A percentile compares a stretch with the other conserved stretches of the same genome.
phyloP scores from a whole-genome alignment of 2,329 filamentous ascomycete species.

The Nothopassalora personata region DNA sequence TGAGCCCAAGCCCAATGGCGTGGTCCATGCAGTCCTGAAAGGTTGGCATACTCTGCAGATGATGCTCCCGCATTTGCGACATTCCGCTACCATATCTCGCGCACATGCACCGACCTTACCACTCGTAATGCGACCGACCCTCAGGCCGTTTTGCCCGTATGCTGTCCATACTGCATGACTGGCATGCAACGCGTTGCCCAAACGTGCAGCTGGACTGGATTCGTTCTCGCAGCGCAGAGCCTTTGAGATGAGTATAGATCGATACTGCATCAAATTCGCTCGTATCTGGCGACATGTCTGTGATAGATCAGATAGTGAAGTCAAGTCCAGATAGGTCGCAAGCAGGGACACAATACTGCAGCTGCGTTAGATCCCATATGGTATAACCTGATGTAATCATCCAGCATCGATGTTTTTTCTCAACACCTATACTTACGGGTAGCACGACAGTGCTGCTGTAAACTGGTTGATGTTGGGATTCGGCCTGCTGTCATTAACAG shows the following conservation, averaged over 20 bases:
- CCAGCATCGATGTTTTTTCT: not conserved
- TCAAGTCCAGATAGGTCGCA: slow-evolving; percentile 74
- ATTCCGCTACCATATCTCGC: slow-evolving; percentile 78
- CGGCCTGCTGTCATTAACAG: slow-evolving; percentile 30
- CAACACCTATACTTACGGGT: slow-evolving; percentile 52
- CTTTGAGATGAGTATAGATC: slow-evolving; percentile 63
- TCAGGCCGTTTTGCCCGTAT: slow-evolving; percentile 25
- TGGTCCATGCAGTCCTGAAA: not conserved
- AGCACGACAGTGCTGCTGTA: slow-evolving; percentile 60
- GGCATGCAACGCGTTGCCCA: slow-evolving; percentile 36
- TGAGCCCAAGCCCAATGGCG: slow-evolving; percentile 4
- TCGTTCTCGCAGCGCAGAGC: slow-evolving; percentile 80
- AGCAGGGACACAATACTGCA: slow-evolving; percentile 70
- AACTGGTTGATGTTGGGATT: slow-evolving; percentile 56
- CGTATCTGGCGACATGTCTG: slow-evolving; percentile 76
- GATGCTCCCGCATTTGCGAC: slow-evolving; percentile 68
- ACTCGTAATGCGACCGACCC: slow-evolving; percentile 43
- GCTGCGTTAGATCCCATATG: slow-evolving; percentile 6
- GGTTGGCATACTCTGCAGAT: slow-evolving; percentile 66
- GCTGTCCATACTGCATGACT: slow-evolving; percentile 26
- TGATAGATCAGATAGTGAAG: slow-evolving; percentile 77
- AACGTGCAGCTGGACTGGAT: slow-evolving; percentile 49
- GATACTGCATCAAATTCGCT: slow-evolving; percentile 71
- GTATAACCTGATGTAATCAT: too few relatives aligned
- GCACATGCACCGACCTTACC: slow-evolving; percentile 76